Conservation (phyloP, 192 early-diverging fungal species). For the Coemansia sp. region DNA sequence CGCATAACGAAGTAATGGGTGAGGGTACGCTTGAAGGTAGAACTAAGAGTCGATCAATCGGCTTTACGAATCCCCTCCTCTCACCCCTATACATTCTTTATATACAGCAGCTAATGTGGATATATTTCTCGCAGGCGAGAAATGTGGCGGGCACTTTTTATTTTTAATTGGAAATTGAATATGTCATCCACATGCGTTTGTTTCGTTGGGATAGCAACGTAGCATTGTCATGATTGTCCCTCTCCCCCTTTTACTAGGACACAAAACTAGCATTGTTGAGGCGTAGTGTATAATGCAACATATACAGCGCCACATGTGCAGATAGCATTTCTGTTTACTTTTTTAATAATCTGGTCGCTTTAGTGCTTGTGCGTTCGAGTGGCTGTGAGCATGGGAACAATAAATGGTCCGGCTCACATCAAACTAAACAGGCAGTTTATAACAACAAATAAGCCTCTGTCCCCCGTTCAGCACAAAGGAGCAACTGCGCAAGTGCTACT, state of each 20-base stretch:
- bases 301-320: too few species aligned
- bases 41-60: constrained; percentile 4
- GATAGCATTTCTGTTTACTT: background rate
- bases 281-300: background rate
- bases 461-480: too few species aligned
- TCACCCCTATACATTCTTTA: background rate
- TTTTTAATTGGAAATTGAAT: background rate
- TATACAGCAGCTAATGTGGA: background rate
- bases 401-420: too few species aligned
- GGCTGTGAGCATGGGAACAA: too few species aligned
- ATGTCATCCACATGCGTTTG: constrained; percentile 4
- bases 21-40: background rate
- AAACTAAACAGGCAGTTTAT: too few species aligned
- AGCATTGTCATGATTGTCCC: background rate
- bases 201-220: background rate
- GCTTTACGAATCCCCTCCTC: background rate
- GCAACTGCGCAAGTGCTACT: too few species aligned
- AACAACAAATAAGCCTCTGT: too few species aligned
- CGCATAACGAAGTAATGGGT: constrained; percentile 21
- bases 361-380: too few species aligned
- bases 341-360: background rate
- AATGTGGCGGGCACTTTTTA: background rate
- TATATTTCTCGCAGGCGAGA: background rate
- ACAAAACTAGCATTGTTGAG: background rate
- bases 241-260: background rate